Base-by-base conservation (phyloP, 2,329 filamentous ascomycete species). In the Monosporascus ibericus region DNA sequence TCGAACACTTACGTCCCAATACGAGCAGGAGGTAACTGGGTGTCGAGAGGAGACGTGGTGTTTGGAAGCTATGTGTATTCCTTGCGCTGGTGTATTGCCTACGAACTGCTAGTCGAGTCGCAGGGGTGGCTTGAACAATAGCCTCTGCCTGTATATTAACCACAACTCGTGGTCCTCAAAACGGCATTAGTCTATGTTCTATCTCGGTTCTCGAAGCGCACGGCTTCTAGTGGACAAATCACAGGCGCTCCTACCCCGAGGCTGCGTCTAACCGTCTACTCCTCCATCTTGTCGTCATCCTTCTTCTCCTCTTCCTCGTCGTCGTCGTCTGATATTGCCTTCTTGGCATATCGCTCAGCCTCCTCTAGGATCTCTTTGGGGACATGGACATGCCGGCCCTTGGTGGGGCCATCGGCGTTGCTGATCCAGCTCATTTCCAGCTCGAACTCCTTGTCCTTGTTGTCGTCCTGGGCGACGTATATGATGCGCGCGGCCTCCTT, bases 371-470 rank as follows among this genome's bases (percentile, higher is more conserved):
- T 73, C 60, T 91, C 88, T 77, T 90, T 92, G 52, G 94, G 94
- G 53, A 99, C 94, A 73, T 95, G 90, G 72, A 92, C 81, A 69
- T 99, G 94, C 64, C 86, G 84, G 58, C 94, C 94, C 76, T 95
- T 92, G 57, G 92, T 97, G 37, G 92, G 91, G 5, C 92, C 92
- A 60, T 88, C 83, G 47, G 85, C 73, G 50, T 81, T 83, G 72
- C 91, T 96, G 71, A 97, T 89, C 94, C 94, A 99, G 54, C 90
- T 95, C 91, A 99, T 95, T 78, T 99, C 94, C 55, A 99, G 79
- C 83, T 99, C 94, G 67, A 97, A 99, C 60, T 97, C 94, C 80
- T 99, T 99, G 75, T 97, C 94, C 78, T 97, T 97, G 80, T 92
- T 97, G 72, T 99, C 94, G 72, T 97, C 94, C 70, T 99, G 94